Evolutionary conservation across 164 flowering plant genomes (phyloP), one percentile per base, ranked within the genome.

Genomic region (Chloranthus sessilifolius): DNA sequence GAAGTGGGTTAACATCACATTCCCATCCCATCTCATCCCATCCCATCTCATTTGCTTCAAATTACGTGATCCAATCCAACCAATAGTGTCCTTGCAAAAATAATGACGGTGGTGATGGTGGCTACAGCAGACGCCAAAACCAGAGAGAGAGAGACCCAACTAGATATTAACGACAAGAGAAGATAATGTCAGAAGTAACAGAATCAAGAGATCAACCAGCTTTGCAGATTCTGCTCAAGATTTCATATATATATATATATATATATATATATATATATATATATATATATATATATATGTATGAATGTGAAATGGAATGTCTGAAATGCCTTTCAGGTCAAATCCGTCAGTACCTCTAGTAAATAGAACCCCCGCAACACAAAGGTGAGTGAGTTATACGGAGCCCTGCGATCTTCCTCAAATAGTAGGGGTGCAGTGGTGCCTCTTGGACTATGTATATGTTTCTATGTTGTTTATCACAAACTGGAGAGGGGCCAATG

Each of bases 101-200:
- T n/a, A n/a, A n/a, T n/a, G n/a, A n/a, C n/a, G n/a, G n/a, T n/a
- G 19, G 16, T 9, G 42, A 9, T 10, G 38, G 10, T 15, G 2
- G 14, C 10, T 10, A 11, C 38, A 1, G 38, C 10, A 38, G 42
- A 38, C 7, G 42, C 42, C 42, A 38, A 34, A 38, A 38, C 42
- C 42, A 38, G 42, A 4, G 15, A n/a, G 42, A n/a, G n/a, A n/a
- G n/a, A n/a, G n/a, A n/a, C 42, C n/a, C 42, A n/a, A 38, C 42
- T 38, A 38, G 42, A 38, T 38, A n/a, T 38, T 17, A 38, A 17
- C 20, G 42, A 38, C 42, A 9, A 38, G 21, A 6, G 23, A 20
- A 21, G 46, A 42, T 39, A 1, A 8, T 39, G 43, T 39, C 43
- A 39, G 43, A 10, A 17, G 43, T 7, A 19, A 39, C 7, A 39